phyloP scores from a whole-genome alignment of 371 early-diverging fungal species.

The Polyrhizophydium stewartii region DNA sequence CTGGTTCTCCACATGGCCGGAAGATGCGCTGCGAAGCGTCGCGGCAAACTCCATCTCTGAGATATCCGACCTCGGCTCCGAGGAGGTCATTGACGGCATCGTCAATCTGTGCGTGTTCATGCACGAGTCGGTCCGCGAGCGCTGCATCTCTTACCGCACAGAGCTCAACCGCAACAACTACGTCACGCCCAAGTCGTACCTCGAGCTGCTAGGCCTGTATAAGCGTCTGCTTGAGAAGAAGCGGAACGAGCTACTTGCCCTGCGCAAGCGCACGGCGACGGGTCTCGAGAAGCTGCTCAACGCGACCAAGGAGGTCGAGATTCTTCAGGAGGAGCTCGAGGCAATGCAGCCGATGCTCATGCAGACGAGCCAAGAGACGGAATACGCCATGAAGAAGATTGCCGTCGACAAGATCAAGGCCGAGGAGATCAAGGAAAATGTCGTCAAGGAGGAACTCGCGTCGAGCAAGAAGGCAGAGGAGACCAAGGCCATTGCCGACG shows the following conservation, averaged over 20 bases:
- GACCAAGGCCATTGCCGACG: constrained; percentile 56
- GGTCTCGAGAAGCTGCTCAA: constrained; percentile 55
- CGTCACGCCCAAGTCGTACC: constrained; percentile 53
- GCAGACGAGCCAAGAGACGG: constrained; percentile 56
- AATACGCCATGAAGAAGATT: constrained; percentile 55
- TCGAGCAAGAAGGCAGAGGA: constrained; percentile 58
- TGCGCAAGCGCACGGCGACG: constrained; percentile 52
- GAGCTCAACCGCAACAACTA: constrained; percentile 52
- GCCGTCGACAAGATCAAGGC: constrained; percentile 55
- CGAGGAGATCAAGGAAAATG: constrained; percentile 49
- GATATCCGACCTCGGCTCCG: constrained; percentile 51
- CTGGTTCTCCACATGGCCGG: constrained; percentile 64
- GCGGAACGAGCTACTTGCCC: constrained; percentile 44
- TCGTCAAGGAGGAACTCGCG: constrained; percentile 41
- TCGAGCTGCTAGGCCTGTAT: constrained; percentile 50
- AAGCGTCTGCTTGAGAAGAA: constrained; percentile 52
- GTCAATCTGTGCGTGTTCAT: constrained; percentile 54
- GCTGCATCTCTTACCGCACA: constrained; percentile 42
- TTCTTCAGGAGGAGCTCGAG: constrained; percentile 54
- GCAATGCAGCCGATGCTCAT: constrained; percentile 58
- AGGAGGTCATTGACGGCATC: constrained; percentile 55
- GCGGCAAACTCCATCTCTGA: constrained; percentile 50
- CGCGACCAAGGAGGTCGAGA: constrained; percentile 57
- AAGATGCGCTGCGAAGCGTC: constrained; percentile 52
- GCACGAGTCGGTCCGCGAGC: constrained; percentile 53